Evolutionary conservation across 2,329 filamentous ascomycete genomes (phyloP).

Genomic region (Colletotrichum brevisporum): DNA sequence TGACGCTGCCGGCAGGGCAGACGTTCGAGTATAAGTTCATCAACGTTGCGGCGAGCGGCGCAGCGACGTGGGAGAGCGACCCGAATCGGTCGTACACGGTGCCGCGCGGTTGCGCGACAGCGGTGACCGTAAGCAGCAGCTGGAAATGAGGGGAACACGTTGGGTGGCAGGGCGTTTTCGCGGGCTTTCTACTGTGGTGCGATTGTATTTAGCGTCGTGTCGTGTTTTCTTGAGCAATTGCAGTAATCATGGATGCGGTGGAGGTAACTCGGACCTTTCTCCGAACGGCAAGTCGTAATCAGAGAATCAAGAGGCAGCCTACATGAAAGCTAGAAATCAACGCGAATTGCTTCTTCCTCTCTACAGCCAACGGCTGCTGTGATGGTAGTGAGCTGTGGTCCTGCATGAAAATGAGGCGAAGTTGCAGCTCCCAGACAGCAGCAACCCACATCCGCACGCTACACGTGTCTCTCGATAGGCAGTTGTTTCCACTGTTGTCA

Average conservation of each 20-base stretch:
- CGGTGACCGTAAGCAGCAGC: conserved; percentile 42
- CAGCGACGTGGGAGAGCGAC: conserved; percentile 71
- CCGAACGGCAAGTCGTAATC: too few species aligned
- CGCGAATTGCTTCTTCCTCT: too few species aligned
- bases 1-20: conserved; percentile 66
- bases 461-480: background rate
- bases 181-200: background rate
- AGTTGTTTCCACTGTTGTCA: background rate
- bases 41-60: conserved; percentile 63
- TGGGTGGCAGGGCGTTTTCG: background rate
- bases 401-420: conserved; percentile 2
- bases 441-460: background rate
- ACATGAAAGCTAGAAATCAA: too few species aligned
- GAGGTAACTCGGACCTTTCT: too few species aligned
- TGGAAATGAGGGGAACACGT: conserved; percentile 45
- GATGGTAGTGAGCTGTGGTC: background rate
- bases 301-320: too few species aligned
- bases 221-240: background rate
- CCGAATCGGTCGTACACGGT: conserved; percentile 56
- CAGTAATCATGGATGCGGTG: too few species aligned
- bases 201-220: background rate
- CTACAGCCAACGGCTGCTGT: too few species aligned
- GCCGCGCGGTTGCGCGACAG: conserved; percentile 43
- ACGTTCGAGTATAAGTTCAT: conserved; percentile 75
- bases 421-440: background rate